Conservation (phyloP, 345 rosid species). For the Populus simonii region DNA sequence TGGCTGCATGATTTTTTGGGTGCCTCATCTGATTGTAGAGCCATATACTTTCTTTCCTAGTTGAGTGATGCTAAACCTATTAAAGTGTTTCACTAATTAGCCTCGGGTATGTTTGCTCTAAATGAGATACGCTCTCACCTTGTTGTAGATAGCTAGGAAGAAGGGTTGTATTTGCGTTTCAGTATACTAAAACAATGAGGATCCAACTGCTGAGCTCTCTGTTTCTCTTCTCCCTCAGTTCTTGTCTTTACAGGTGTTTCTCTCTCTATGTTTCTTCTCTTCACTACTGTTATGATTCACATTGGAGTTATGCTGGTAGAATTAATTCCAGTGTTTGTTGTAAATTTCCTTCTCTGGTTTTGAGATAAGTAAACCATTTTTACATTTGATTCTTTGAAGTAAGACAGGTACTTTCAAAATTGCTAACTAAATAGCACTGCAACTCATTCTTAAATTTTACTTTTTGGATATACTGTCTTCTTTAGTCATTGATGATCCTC, state of each 20-base stretch:
- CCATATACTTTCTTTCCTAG: too few species aligned
- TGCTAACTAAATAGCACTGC: neutral
- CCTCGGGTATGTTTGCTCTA: too few species aligned
- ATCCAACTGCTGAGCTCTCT: constrained; percentile 13
- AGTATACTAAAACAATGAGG: constrained; percentile 21
- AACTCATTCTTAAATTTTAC: neutral
- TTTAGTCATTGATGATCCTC: neutral
- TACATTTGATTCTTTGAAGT: neutral
- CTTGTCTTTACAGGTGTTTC: constrained; percentile 29
- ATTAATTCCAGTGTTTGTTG: neutral
- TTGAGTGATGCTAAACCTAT: too few species aligned
- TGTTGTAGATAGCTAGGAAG: too few species aligned
- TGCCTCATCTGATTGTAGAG: too few species aligned
- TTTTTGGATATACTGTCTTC: neutral
- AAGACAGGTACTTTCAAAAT: neutral
- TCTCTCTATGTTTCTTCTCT: neutral
- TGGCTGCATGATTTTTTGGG: too few species aligned
- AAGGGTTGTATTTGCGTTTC: neutral
- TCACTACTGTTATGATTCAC: neutral
- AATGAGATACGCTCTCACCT: too few species aligned
- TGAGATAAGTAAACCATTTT: neutral
- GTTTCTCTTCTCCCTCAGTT: constrained; percentile 29
- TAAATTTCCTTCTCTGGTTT: neutral
- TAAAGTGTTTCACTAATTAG: too few species aligned
- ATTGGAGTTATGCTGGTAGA: neutral